Percentiles rank a stretch among this genome's conserved stretches.
phyloP scores from a whole-genome alignment of 179 eudicot genomes.

The Spinacia oleracea region DNA sequence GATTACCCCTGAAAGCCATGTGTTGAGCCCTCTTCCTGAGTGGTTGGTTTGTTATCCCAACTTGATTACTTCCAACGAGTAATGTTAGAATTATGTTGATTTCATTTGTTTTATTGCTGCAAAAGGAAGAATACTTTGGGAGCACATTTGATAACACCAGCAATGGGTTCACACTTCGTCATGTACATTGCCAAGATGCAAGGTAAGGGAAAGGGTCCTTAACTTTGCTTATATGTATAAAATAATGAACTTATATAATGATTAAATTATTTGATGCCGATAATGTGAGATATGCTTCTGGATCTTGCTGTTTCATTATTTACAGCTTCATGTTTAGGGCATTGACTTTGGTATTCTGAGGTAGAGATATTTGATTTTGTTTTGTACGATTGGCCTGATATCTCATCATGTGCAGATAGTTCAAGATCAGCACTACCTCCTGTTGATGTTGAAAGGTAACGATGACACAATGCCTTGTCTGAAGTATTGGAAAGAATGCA shows the following conservation, averaged over 20 bases:
- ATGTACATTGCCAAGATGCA: constrained; percentile 98
- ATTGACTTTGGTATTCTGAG: not conserved
- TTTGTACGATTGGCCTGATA: not conserved
- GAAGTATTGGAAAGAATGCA: constrained; percentile 1
- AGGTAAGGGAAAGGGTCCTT: constrained; percentile 43
- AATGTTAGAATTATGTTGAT: constrained; percentile 8
- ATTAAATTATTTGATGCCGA: not conserved
- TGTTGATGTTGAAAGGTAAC: constrained; percentile 74
- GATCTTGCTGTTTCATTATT: not conserved
- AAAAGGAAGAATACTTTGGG: constrained; percentile 73
- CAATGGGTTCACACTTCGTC: constrained; percentile 85
- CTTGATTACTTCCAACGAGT: not conserved
- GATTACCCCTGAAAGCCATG: constrained; percentile 95
- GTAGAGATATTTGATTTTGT: constrained; percentile 11
- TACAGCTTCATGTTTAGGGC: not conserved
- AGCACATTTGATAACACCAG: constrained; percentile 82
- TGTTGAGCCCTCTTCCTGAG: constrained; percentile 89
- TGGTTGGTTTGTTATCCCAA: constrained; percentile 46
- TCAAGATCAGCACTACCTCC: constrained; percentile 80
- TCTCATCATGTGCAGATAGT: constrained; percentile 47
- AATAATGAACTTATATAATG: not conserved
- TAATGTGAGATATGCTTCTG: not conserved
- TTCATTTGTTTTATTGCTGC: constrained; percentile 15
- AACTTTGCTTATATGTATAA: not conserved
- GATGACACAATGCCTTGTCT: not conserved